Percentiles rank a stretch among this genome's conserved stretches.
phyloP scores from a whole-genome alignment of 495 filamentous ascomycete genomes.

The Lophiostoma macrostomum region DNA sequence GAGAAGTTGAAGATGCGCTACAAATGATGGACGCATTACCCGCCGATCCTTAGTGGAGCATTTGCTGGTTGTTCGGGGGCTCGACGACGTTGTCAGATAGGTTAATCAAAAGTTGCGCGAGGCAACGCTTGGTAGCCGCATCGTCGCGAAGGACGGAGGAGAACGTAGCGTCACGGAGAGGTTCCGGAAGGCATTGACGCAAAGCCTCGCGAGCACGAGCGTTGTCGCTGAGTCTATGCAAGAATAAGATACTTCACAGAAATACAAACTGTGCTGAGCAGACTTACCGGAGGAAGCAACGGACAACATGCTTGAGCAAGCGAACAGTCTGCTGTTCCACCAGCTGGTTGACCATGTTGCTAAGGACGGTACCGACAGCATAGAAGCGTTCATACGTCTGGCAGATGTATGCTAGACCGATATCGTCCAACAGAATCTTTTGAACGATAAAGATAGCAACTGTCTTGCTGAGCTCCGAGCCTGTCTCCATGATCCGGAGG shows the following conservation, averaged over 20 bases:
- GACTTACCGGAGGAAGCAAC: constrained; percentile 87
- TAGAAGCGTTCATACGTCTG: constrained; percentile 99
- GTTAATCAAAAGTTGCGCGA: constrained; percentile 94
- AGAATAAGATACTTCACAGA: constrained; percentile 6
- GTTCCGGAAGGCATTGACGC: constrained; percentile 93
- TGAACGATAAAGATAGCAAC: constrained; percentile 99
- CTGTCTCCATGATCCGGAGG: constrained; percentile 98
- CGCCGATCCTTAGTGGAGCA: constrained; percentile 20
- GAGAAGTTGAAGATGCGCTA: neutral
- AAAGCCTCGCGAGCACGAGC: constrained; percentile 92
- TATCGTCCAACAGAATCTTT: constrained; percentile 96
- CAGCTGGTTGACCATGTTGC: constrained; percentile 96
- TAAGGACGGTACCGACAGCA: constrained; percentile 93
- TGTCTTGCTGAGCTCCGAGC: constrained; percentile 96
- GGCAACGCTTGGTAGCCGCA: constrained; percentile 95
- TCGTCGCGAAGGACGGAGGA: constrained; percentile 94
- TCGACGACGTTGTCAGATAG: constrained; percentile 90
- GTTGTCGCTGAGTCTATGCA: constrained; percentile 81
- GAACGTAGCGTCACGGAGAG: constrained; percentile 94
- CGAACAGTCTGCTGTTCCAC: constrained; percentile 97
- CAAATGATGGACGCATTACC: neutral
- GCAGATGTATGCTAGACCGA: constrained; percentile 97
- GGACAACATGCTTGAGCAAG: constrained; percentile 94
- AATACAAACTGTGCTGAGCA: constrained; percentile 15
- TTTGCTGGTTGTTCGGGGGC: constrained; percentile 26